phyloP scores from a whole-genome alignment of 2,329 filamentous ascomycete genomes.

The Seiridium cupressi region DNA sequence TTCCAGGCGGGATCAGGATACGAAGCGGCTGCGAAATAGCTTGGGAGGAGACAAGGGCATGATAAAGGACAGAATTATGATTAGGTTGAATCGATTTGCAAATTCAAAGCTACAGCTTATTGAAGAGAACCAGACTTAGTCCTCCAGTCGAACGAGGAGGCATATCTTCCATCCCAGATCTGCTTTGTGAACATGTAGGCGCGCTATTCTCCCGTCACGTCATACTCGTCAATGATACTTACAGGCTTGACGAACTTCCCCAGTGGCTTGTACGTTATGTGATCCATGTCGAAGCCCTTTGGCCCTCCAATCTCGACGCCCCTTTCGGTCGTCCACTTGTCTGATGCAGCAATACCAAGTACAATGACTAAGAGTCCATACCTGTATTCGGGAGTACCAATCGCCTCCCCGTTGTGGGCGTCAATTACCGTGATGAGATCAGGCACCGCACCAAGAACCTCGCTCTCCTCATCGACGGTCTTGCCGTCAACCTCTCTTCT shows the following conservation, averaged over 20 bases:
- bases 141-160: too few relatives aligned
- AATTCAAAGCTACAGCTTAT: not conserved
- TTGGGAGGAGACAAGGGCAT: not conserved
- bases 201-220: not conserved
- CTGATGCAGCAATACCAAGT: slow-evolving; percentile 42
- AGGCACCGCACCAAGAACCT: slow-evolving; percentile 51
- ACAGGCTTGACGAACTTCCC: slow-evolving; percentile 46
- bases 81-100: not conserved
- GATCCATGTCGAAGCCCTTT: slow-evolving; percentile 44
- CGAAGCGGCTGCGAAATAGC: not conserved
- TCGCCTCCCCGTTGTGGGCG: slow-evolving; percentile 52
- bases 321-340: slow-evolving; percentile 43
- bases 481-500: slow-evolving; percentile 24
- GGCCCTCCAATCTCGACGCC: slow-evolving; percentile 51
- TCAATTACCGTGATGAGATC: slow-evolving; percentile 57
- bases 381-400: slow-evolving; percentile 56
- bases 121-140: too few relatives aligned
- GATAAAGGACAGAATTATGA: not conserved
- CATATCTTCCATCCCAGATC: too few relatives aligned
- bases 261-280: slow-evolving; percentile 45
- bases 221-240: slow-evolving; percentile 53
- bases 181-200: not conserved
- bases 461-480: slow-evolving; percentile 30
- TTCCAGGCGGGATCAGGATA: not conserved
- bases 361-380: slow-evolving; percentile 52